These are phyloP conservation scores for Cutaneotrichosporon cutaneum DNA, from an alignment of 1,284 basidiomycete species.

Conservation along the genomic window DNA sequence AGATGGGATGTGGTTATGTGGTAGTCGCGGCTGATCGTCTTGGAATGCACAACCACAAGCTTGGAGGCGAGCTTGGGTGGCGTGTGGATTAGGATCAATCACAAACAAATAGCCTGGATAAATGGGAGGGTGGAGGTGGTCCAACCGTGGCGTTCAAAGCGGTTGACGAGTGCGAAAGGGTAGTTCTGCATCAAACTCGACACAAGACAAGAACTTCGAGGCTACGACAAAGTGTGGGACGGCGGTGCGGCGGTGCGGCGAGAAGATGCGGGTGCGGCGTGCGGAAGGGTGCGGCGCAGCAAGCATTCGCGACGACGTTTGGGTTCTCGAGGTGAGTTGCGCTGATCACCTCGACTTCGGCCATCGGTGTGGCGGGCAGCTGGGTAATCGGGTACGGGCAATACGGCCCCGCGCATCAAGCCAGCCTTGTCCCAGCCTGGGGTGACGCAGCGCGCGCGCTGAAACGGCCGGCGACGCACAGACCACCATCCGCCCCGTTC, in stretches of 20 bases:
- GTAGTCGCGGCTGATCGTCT: constrained; percentile 1
- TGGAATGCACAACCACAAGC: not conserved
- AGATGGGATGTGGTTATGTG: not conserved
- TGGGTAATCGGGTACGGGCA: no score
- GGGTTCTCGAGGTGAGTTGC: not conserved
- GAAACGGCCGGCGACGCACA: not conserved
- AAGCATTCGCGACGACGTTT: not conserved
- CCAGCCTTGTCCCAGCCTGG: no score
- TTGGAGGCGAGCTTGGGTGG: not conserved
- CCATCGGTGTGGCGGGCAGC: not conserved
- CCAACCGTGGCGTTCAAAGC: not conserved
- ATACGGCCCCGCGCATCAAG: not conserved
- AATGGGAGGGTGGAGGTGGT: not conserved
- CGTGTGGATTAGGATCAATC: not conserved
- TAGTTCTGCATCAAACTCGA: not conserved
- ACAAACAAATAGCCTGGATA: not conserved
- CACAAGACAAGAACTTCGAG: not conserved
- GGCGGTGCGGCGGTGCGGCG: not conserved
- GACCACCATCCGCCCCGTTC: constrained; percentile 3
- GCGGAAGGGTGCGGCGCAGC: not conserved
- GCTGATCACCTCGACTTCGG: not conserved
- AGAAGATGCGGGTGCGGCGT: not conserved
- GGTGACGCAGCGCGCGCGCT: no score
- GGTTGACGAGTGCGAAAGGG: not conserved
- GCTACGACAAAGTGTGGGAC: not conserved